Evolutionary conservation across 148 eudicot species (phyloP), one percentile per base, ranked within the genome.

Genomic region (Spergularia marina): DNA sequence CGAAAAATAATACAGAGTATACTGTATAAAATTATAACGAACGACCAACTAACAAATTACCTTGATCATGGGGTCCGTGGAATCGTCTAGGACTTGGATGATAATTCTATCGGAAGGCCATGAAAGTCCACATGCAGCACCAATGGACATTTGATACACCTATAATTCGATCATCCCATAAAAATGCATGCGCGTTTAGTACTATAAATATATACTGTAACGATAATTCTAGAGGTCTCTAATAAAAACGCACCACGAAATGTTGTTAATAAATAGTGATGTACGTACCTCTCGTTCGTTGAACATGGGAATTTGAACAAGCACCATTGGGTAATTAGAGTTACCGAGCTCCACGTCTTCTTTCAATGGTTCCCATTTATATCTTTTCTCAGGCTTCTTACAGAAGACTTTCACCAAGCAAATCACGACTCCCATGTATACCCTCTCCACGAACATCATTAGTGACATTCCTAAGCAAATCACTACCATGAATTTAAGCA

Each of bases 241-340:
- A 44, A 44, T 44, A 44, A 9, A 44, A 44, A 44, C 49, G 10
- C 49, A 9, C 7, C 8, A 6, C 49, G 25, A 21, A 4, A 23
- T 23, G 25, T 23, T 23, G 25, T 23, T 56, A 18, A 21, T 23
- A 61, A 25, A 53, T 30, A 14, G 63, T 5, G 2, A 18, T n/a
- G 12, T 55, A 41, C 8, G 15, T 47, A 90, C 95, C 91, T 90
- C 95, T 72, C 78, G 84, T 71, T 90, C 95, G 52, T 90, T 90
- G 72, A 76, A 90, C 96, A 90, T 90, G 36, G 92, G 96, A 53
- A 90, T 87, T 81, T 90, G 96, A 60, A 90, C 88, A 40, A 90
- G 83, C 36, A 90, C 95, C 87, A 85, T 86, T 47, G 96, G 96
- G 21, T 82, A 88, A 65, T 65, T 87, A 7, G 71, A 83, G 79